phyloP scores from a whole-genome alignment of 169 alveolate genomes.

The Plasmodium sp. region DNA sequence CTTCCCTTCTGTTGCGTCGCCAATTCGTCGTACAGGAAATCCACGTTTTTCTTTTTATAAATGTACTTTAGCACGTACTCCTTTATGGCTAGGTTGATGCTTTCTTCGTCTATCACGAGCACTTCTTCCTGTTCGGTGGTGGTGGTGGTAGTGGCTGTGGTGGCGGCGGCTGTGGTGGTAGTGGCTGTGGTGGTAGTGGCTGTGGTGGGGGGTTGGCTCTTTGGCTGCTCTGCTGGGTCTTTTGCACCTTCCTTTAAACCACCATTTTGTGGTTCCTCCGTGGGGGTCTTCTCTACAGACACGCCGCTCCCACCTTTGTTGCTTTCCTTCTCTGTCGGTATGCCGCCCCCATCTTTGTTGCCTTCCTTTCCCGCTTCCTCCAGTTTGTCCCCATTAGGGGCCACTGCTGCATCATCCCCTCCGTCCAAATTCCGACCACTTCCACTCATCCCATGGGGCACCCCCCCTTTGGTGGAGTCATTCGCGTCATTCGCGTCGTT shows the following conservation, averaged over 20 bases:
- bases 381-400: neutral
- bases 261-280: neutral
- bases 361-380: neutral
- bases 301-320: neutral
- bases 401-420: neutral
- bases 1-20: constrained; percentile 13
- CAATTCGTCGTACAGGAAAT: constrained; percentile 32
- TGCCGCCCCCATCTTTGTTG: neutral
- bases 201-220: neutral
- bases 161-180: too few relatives aligned
- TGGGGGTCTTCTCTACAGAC: neutral
- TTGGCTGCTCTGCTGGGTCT: neutral
- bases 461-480: neutral
- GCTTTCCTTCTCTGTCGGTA: neutral
- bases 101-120: constrained; percentile 54
- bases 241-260: neutral
- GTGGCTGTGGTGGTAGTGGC: neutral
- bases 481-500: neutral
- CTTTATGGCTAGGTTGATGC: constrained; percentile 51
- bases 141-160: too few relatives aligned
- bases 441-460: neutral
- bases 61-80: constrained; percentile 54
- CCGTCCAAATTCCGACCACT: neutral
- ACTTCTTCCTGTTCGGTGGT: neutral
- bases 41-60: constrained; percentile 55